Conservation (phyloP, 1,284 basidiomycete genomes). For the Pseudozyma sp. region DNA sequence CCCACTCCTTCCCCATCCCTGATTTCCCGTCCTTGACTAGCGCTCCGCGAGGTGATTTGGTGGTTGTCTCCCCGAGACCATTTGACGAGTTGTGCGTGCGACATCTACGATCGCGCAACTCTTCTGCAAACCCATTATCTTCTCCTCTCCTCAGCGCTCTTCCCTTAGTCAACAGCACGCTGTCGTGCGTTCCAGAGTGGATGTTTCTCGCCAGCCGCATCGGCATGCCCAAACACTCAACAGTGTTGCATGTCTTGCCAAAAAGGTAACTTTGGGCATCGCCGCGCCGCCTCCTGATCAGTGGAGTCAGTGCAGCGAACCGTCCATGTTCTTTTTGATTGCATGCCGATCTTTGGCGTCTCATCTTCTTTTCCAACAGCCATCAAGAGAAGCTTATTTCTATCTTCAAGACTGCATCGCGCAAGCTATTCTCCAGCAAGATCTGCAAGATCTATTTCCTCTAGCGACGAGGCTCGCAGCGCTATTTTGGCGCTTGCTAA, state of each 20-base stretch:
- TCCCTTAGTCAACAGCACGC: not conserved
- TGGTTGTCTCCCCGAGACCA: conserved; percentile 3
- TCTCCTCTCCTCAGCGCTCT: conserved; percentile 5
- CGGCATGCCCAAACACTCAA: conserved; percentile 43
- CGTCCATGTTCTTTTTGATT: conserved; percentile 27
- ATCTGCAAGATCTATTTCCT: not conserved
- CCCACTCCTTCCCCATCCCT: conserved; percentile 2
- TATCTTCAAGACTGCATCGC: conserved; percentile 10
- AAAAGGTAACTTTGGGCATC: conserved; percentile 32
- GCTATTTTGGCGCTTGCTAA: not conserved
- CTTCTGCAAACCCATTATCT: conserved; percentile 10
- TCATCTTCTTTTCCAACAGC: conserved; percentile 7
- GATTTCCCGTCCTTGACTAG: not conserved
- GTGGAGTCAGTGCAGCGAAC: conserved; percentile 8
- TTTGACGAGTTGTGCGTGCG: conserved; percentile 5
- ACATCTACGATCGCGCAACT: conserved; percentile 7
- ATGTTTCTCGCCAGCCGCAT: conserved; percentile 8
- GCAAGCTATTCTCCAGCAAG: conserved; percentile 1
- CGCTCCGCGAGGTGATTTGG: conserved; percentile 12
- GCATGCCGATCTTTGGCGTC: conserved; percentile 36
- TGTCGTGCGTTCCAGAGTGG: conserved; percentile 8
- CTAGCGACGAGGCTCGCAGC: not conserved
- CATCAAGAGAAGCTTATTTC: conserved; percentile 41
- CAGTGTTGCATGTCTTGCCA: conserved; percentile 42
- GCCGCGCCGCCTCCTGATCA: conserved; percentile 7